phyloP scores from a whole-genome alignment of 164 flowering plant species.

The Vitis rupestris region DNA sequence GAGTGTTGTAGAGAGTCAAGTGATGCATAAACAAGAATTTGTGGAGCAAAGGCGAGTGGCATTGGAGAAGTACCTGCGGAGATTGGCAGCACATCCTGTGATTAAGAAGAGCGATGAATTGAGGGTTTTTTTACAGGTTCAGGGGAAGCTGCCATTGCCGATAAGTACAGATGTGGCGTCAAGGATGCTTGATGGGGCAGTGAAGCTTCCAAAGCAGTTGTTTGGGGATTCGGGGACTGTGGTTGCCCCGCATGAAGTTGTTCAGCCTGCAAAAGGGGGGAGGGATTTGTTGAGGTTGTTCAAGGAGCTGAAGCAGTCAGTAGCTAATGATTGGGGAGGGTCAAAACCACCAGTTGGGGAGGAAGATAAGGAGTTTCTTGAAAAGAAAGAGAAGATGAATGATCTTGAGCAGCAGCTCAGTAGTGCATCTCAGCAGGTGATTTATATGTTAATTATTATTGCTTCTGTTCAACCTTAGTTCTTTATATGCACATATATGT shows the following conservation, averaged over 20 bases:
- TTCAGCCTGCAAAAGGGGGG: conserved; percentile 88
- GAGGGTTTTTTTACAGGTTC: conserved; percentile 72
- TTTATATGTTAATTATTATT: neutral
- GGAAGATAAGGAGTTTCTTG: conserved; percentile 90
- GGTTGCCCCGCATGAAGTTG: conserved; percentile 58
- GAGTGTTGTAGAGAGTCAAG: conserved; percentile 93
- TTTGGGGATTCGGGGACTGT: conserved; percentile 55
- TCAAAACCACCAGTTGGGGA: conserved; percentile 63
- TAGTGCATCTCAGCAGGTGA: conserved; percentile 78
- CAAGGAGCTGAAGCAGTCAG: conserved; percentile 86
- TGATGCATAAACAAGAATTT: conserved; percentile 97
- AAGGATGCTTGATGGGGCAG: conserved; percentile 92
- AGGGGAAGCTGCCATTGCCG: conserved; percentile 75
- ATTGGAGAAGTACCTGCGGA: conserved; percentile 85
- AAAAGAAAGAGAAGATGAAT: conserved; percentile 73
- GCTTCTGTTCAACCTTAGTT: neutral
- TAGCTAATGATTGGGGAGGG: conserved; percentile 87
- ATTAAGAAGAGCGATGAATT: conserved; percentile 81
- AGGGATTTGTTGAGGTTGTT: conserved; percentile 85
- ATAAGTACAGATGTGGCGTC: conserved; percentile 72
- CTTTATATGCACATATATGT: neutral
- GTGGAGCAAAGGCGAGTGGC: conserved; percentile 90
- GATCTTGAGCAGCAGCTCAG: conserved; percentile 80
- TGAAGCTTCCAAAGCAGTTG: conserved; percentile 81
- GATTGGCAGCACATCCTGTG: conserved; percentile 77